A percentile compares a stretch with the other conserved stretches of the same genome.
These are phyloP conservation scores for Seiridium cupressi DNA, from an alignment of 2,329 filamentous ascomycete genomes.

Conservation along the genomic window DNA sequence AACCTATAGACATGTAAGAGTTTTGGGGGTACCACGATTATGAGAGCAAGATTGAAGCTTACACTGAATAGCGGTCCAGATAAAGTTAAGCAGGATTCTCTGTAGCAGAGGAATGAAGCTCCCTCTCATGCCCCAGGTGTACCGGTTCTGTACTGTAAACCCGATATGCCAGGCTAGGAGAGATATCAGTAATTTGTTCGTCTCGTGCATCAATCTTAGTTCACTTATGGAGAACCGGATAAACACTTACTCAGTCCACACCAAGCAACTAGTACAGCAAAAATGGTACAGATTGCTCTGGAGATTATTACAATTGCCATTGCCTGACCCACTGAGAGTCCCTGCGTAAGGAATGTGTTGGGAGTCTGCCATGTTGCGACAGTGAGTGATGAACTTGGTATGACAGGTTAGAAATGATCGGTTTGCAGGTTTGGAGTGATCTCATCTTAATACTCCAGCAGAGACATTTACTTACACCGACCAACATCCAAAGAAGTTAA, in stretches of 20 bases:
- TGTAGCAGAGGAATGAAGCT: slow-evolving; percentile 45
- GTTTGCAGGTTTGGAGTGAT: too few relatives aligned
- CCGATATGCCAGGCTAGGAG: slow-evolving; percentile 42
- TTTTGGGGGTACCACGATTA: neutral
- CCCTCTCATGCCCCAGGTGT: slow-evolving; percentile 45
- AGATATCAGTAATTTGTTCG: too few relatives aligned
- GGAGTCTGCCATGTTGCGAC: slow-evolving; percentile 43
- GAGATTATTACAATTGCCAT: slow-evolving; percentile 44
- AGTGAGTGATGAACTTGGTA: slow-evolving; percentile 24
- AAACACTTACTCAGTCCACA: slow-evolving; percentile 31
- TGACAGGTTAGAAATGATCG: too few relatives aligned
- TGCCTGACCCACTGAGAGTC: slow-evolving; percentile 42
- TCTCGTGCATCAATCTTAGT: too few relatives aligned
- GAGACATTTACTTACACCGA: slow-evolving; percentile 28
- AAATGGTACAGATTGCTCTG: slow-evolving; percentile 36
- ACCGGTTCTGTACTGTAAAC: slow-evolving; percentile 45
- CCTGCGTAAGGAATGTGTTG: slow-evolving; percentile 40
- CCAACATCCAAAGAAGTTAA: slow-evolving; percentile 42
- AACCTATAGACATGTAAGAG: slow-evolving; percentile 13
- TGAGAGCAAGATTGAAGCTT: neutral
- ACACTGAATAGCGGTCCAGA: slow-evolving; percentile 45
- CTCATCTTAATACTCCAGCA: too few relatives aligned
- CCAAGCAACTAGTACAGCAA: slow-evolving; percentile 42
- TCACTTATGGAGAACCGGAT: too few relatives aligned
- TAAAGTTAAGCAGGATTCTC: slow-evolving; percentile 44